Evolutionary conservation across 768 basidiomycete genomes (phyloP), one percentile per base, ranked within the genome.

Genomic region (Amanita rimosa): DNA sequence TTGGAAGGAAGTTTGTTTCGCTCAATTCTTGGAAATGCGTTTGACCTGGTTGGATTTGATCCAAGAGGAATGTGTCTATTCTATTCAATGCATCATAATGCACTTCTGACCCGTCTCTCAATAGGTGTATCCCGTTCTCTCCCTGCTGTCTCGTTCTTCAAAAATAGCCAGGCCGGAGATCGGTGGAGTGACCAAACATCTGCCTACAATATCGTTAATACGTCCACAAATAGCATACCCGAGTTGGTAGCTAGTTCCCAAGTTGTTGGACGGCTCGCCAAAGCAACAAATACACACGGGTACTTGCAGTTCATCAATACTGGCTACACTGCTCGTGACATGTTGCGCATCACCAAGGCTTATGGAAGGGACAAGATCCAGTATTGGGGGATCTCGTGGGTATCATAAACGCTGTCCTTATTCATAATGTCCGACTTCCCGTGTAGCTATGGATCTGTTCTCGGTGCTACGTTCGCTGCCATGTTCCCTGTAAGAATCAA

Each of bases 1-100:
- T 7, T 7, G 5, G 35, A 0, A 36, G 72, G 66, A 1, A 50
- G 55, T 11, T 35, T 47, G 1, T 44, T 74, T 10, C 55, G 60
- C 7, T 31, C 47, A 1, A 54, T 70, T 11, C 41, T 76, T 6
- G 73, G 74, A 4, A 65, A 68, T 17, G 59, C 66, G 40, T 76
- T 70, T 52, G 72, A 76, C 45, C 53, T 74, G 4, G 63, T 76
- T 7, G 64, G 70, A 2, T 74, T 74, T 53, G 74, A 76, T 54
- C 72, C 72, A 11, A 46, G 44, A 22, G 44, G 44, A 17, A 59
- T 65, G 26, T 57, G 22, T 24, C 5, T 24, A 3, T 58, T 38
- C 35, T 14, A 16, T 36, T 36, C 0, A 17, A 19, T 6, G 19
- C 19, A 38, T 38, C 4, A 29, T 29, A n/a, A 29, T n/a, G 16